phyloP scores from a whole-genome alignment of 2,329 filamentous ascomycete genomes.

The Ilyonectria sp. region DNA sequence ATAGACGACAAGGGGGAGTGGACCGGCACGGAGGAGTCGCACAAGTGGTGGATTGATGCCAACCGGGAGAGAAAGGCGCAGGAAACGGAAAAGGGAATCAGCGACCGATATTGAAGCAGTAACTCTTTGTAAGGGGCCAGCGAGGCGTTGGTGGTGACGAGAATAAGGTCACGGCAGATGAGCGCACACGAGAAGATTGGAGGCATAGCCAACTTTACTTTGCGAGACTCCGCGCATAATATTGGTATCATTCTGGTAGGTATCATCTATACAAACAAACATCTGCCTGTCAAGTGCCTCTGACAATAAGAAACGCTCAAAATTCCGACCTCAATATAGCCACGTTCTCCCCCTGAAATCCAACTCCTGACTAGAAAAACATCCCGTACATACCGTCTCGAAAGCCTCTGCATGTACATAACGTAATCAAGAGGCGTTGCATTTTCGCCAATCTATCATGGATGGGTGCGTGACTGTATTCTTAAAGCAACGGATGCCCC shows the following conservation, averaged over 20 bases:
- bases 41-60: conserved; percentile 70
- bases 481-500: conserved; percentile 36
- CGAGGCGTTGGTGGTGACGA: conserved; percentile 18
- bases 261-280: conserved; percentile 40
- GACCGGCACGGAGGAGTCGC: conserved; percentile 62
- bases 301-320: conserved; percentile 8
- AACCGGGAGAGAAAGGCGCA: conserved; percentile 61
- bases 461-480: conserved; percentile 33
- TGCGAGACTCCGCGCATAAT: background rate
- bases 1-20: conserved; percentile 60
- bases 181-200: background rate
- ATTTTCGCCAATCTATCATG: conserved; percentile 43
- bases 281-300: conserved; percentile 15
- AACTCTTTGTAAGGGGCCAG: background rate
- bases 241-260: conserved; percentile 38
- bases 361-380: conserved; percentile 38
- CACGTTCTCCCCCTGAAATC: conserved; percentile 19
- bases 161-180: background rate
- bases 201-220: background rate
- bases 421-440: conserved; percentile 24
- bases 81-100: conserved; percentile 59
- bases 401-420: conserved; percentile 42
- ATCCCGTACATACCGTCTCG: conserved; percentile 18
- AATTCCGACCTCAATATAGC: background rate
- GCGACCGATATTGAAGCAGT: background rate